Conservation (phyloP, 2,329 filamentous ascomycete genomes). For the Rhynchosporium graminicola region DNA sequence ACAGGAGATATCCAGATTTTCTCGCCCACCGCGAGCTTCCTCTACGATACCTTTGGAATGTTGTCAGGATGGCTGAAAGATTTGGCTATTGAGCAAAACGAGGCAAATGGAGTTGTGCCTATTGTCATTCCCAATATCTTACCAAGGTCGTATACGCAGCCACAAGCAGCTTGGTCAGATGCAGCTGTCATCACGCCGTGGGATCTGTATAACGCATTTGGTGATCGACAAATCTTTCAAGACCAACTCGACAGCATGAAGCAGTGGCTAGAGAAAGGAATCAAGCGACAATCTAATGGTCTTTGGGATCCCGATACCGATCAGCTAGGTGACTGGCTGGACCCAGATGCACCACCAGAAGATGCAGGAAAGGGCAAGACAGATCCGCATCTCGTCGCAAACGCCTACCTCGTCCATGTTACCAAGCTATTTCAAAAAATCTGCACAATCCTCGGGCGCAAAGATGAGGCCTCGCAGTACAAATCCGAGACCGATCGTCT, state of each 20-base stretch:
- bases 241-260: slow-evolving; percentile 21
- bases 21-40: slow-evolving; percentile 46
- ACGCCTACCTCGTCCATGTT: slow-evolving; percentile 50
- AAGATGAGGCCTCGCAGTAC: slow-evolving; percentile 34
- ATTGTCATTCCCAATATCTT: slow-evolving; percentile 17
- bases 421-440: slow-evolving; percentile 44
- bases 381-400: slow-evolving; percentile 46
- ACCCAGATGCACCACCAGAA: slow-evolving; percentile 47
- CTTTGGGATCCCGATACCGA: slow-evolving; percentile 45
- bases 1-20: slow-evolving; percentile 51
- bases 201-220: slow-evolving; percentile 19
- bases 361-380: slow-evolving; percentile 46
- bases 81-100: slow-evolving; percentile 30
- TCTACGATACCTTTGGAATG: slow-evolving; percentile 46
- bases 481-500: slow-evolving; percentile 28
- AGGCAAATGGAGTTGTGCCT: slow-evolving; percentile 15
- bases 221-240: slow-evolving; percentile 12
- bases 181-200: slow-evolving; percentile 23
- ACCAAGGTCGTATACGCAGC: slow-evolving; percentile 9
- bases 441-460: slow-evolving; percentile 36
- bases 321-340: slow-evolving; percentile 52
- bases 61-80: slow-evolving; percentile 47
- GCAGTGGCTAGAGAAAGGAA: slow-evolving; percentile 33
- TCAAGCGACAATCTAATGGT: slow-evolving; percentile 40
- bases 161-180: slow-evolving; percentile 23